Conservation (phyloP, 805 yeast species). For the Hanseniaspora pseudoguilliermondii region DNA sequence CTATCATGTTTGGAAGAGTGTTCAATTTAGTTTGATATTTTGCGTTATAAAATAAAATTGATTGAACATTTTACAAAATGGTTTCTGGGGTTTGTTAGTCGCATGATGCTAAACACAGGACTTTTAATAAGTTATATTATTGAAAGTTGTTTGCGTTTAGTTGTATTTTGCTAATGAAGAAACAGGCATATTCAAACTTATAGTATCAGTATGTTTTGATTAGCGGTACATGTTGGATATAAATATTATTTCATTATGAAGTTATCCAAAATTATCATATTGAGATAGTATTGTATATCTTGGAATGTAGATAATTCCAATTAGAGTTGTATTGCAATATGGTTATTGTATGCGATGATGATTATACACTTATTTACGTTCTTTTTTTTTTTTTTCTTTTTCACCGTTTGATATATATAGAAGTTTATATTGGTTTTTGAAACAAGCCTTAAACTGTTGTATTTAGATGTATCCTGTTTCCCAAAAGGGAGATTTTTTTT, state of each 20-base stretch:
- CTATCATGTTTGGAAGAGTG: neutral
- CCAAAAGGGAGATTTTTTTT: no score
- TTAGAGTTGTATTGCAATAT: neutral
- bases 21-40: neutral
- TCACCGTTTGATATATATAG: no score
- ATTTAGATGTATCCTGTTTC: no score
- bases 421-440: no score
- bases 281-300: neutral
- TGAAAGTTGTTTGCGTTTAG: conserved; percentile 12
- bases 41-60: neutral
- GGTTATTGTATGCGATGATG: neutral
- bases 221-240: conserved; percentile 1
- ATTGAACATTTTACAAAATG: neutral
- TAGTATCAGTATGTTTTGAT: neutral
- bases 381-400: no score
- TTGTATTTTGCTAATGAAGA: neutral
- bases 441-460: no score
- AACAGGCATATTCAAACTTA: neutral
- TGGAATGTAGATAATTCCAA: neutral
- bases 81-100: conserved; percentile 13
- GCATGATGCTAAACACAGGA: conserved; percentile 13
- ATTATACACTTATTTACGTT: no score
- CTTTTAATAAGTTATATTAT: neutral
- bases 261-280: neutral
- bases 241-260: neutral